A percentile compares a stretch with the other conserved stretches of the same genome.
phyloP scores from a whole-genome alignment of 148 eudicot genomes.

The Rhododendron ferrugineum region DNA sequence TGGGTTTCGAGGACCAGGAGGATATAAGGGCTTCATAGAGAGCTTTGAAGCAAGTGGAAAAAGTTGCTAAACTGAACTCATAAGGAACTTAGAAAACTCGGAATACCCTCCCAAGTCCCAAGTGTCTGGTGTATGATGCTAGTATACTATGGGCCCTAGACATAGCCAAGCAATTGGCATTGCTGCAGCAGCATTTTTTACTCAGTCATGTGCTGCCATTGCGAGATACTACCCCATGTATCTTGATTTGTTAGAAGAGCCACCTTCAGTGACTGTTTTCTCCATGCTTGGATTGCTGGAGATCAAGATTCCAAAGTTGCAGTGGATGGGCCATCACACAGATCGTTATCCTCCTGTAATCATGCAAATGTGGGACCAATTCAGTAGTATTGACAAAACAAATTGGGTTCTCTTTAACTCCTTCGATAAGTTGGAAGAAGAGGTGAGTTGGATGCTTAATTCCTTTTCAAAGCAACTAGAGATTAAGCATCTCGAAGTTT shows the following conservation, averaged over 20 bases:
- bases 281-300: conserved; percentile 1
- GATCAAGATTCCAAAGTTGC: background rate
- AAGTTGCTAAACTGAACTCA: background rate
- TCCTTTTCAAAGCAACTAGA: background rate
- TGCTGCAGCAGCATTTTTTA: conserved; percentile 7
- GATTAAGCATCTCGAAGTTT: background rate
- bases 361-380: background rate
- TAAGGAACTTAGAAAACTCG: conserved; percentile 1
- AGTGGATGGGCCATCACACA: background rate
- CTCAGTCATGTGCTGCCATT: conserved; percentile 7
- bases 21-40: background rate
- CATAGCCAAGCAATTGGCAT: conserved; percentile 10
- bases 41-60: conserved; percentile 1
- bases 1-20: background rate
- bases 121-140: conserved; percentile 10
- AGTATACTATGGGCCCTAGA: conserved; percentile 9
- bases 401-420: conserved; percentile 4
- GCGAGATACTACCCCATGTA: background rate
- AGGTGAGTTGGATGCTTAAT: background rate
- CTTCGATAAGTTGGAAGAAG: conserved; percentile 10
- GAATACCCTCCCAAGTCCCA: background rate
- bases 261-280: background rate
- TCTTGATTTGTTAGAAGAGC: background rate
- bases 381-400: conserved; percentile 6
- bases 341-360: background rate